Conservation (phyloP, 371 early-diverging fungal genomes). For the Circinella umbellata region DNA sequence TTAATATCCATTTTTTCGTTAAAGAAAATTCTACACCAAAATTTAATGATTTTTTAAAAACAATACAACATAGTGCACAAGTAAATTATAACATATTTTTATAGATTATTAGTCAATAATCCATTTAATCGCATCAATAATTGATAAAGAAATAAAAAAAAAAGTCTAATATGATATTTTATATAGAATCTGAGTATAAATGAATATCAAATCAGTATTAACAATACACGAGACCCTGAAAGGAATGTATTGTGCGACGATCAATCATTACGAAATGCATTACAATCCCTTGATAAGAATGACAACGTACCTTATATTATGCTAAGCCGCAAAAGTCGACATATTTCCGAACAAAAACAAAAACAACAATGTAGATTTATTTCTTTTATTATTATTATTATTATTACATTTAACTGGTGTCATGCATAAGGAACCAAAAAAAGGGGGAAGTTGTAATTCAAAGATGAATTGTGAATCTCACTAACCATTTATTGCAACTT, state of each 20-base stretch:
- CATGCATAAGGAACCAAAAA: background rate
- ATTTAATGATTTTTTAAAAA: slow-evolving; percentile 21
- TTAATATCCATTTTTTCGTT: slow-evolving; percentile 25
- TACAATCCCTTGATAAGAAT: slow-evolving; percentile 2
- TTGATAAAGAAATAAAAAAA: too few relatives aligned
- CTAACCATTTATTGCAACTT: background rate
- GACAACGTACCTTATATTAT: background rate
- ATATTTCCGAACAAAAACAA: slow-evolving; percentile 13
- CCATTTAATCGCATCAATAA: too few relatives aligned
- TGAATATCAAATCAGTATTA: slow-evolving; percentile 24
- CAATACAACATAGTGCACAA: slow-evolving; percentile 22
- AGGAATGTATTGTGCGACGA: slow-evolving; percentile 21
- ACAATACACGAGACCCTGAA: slow-evolving; percentile 6
- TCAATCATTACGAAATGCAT: slow-evolving; percentile 23
- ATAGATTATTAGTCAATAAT: too few relatives aligned
- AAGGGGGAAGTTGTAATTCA: background rate
- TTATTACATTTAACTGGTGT: background rate
- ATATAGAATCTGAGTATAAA: slow-evolving; percentile 9
- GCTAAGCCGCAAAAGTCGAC: slow-evolving; percentile 11
- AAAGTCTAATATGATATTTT: background rate
- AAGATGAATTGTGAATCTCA: slow-evolving; percentile 17
- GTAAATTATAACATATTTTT: too few relatives aligned
- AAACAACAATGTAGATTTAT: too few relatives aligned
- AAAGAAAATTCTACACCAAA: slow-evolving; percentile 21
- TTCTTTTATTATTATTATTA: too few relatives aligned